Base-by-base conservation (phyloP, 345 rosid species). In the Syzygium aqueum region DNA sequence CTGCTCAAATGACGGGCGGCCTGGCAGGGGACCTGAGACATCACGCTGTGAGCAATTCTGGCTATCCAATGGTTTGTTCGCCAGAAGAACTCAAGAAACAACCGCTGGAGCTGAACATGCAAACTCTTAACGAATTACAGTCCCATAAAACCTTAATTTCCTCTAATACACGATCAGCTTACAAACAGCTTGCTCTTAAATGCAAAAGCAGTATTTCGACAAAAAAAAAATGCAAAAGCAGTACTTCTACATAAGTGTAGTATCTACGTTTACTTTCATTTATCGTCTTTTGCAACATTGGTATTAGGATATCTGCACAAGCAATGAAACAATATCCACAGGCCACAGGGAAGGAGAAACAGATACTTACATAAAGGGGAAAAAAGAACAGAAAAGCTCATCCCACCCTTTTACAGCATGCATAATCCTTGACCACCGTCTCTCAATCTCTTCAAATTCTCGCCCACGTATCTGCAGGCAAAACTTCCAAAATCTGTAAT, bases 341-440 rank as follows among this genome's bases (percentile, higher is more conserved):
- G 82, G 82, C 49, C 82, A 19, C 27, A 73, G 21, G 27, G 78
- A 67, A 33, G 23, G 15, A 37, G 82, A 73, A 73, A 73, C 82
- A 21, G 14, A 37, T 37, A 37, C 49, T 73, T 9, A 37, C 49
- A 33, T 4, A 37, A 21, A 0, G 27, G 84, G 14, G 2, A 6
- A 27, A 23, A 21, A 65, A 52, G 46, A 25, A 17, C 14, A 56
- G 13, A 9, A 53, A 53, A 27, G 22, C 59, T 91, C 92, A 91
- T 93, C 90, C 90, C 63, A 88, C 91, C 89, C 89, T 93, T 90
- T 94, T 94, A 89, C 91, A 83, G 87, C 95, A 90, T 85, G 90
- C 86, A 86, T 65, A 15, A 5, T 59, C 92, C 88, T 89, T 84
- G 89, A 53, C 93, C 96, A 84, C 93, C 94, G 30, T 93, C 95